phyloP scores from a whole-genome alignment of 805 yeast genomes.

The Saturnispora saitoi region DNA sequence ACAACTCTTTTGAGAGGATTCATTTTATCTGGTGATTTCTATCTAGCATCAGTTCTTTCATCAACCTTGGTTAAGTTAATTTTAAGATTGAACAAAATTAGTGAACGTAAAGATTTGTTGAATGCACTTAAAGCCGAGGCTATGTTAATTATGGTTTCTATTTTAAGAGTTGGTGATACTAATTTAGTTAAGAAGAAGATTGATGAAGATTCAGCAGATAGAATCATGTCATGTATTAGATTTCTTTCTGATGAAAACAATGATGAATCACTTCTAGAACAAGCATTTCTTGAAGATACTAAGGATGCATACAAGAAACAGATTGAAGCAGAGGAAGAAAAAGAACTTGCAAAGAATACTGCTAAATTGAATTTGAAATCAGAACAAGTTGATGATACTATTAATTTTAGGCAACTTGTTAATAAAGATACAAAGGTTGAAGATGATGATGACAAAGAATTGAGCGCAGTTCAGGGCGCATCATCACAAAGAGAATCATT shows the following conservation, averaged over 20 bases:
- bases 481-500: slow-evolving; percentile 47
- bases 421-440: slow-evolving; percentile 31
- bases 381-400: slow-evolving; percentile 69
- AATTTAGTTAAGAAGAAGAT: slow-evolving; percentile 60
- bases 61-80: slow-evolving; percentile 84
- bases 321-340: slow-evolving; percentile 49
- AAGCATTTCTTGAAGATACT: slow-evolving; percentile 83
- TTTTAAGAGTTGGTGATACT: slow-evolving; percentile 80
- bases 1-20: slow-evolving; percentile 75
- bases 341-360: slow-evolving; percentile 48
- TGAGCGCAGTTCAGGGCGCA: slow-evolving; percentile 45
- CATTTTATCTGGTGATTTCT: slow-evolving; percentile 81
- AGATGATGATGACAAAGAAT: slow-evolving; percentile 50
- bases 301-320: slow-evolving; percentile 74
- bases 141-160: slow-evolving; percentile 82
- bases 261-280: slow-evolving; percentile 35
- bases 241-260: slow-evolving; percentile 61
- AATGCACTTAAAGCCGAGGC: slow-evolving; percentile 95
- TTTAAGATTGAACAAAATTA: slow-evolving; percentile 56
- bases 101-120: slow-evolving; percentile 41
- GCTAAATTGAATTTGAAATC: slow-evolving; percentile 54
- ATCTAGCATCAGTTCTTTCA: slow-evolving; percentile 79
- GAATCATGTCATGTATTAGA: slow-evolving; percentile 81
- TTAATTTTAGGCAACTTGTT: slow-evolving; percentile 71
- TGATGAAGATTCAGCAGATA: slow-evolving; percentile 95